Evolutionary conservation across 106 monocot genomes (phyloP).

Genomic region (Amphibolis antarctica): DNA sequence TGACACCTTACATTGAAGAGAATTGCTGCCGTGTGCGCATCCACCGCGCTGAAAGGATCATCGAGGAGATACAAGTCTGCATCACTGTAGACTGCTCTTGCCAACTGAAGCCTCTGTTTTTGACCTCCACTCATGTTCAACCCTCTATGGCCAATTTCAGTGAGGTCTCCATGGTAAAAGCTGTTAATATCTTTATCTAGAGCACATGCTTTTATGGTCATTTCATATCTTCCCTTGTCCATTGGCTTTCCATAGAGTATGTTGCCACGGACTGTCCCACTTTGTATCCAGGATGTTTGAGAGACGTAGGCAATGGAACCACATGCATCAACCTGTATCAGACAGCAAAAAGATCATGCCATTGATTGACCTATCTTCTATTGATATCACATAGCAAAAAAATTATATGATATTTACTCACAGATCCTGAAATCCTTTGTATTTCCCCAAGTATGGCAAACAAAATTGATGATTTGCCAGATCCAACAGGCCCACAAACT

Average conservation of each 20-base stretch:
- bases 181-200: constrained; percentile 69
- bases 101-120: constrained; percentile 89
- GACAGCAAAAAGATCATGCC: background rate
- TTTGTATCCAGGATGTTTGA: constrained; percentile 79
- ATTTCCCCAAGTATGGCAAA: constrained; percentile 70
- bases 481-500: constrained; percentile 63
- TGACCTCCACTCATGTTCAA: constrained; percentile 94
- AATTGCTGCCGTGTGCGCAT: constrained; percentile 72
- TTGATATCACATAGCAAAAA: background rate
- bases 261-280: constrained; percentile 67
- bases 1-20: constrained; percentile 55
- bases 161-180: constrained; percentile 66
- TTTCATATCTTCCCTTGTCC: constrained; percentile 46
- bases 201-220: constrained; percentile 50
- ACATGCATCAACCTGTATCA: constrained; percentile 36
- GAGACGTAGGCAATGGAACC: constrained; percentile 78
- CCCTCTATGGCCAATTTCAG: constrained; percentile 93
- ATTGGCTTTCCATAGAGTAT: constrained; percentile 68
- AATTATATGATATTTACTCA: constrained; percentile 15
- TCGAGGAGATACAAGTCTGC: constrained; percentile 79
- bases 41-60: constrained; percentile 94
- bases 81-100: constrained; percentile 78
- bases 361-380: background rate
- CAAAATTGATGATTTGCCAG: constrained; percentile 65
- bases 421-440: constrained; percentile 53